These are phyloP conservation scores for Isabelozyma pseudorhagii DNA, from an alignment of 805 yeast species.

Conservation along the genomic window DNA sequence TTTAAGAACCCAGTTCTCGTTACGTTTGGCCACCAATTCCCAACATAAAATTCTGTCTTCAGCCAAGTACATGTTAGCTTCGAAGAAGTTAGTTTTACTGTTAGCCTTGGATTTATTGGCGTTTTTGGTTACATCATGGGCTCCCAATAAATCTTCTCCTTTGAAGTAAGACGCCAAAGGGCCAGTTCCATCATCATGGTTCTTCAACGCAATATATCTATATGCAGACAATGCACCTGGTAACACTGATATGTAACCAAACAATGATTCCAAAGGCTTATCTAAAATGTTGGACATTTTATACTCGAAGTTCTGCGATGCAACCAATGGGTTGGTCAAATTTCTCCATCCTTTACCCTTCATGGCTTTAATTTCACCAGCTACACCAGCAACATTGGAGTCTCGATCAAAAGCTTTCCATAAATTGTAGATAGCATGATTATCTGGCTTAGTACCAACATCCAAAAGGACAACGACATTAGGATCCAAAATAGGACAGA, in stretches of 20 bases:
- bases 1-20: slow-evolving; percentile 83
- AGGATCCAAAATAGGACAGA: slow-evolving; percentile 90
- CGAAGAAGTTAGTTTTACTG: slow-evolving; percentile 74
- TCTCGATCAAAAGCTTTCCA: slow-evolving; percentile 98
- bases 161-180: slow-evolving; percentile 86
- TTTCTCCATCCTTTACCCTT: slow-evolving; percentile 86
- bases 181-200: slow-evolving; percentile 88
- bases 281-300: slow-evolving; percentile 95
- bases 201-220: slow-evolving; percentile 79
- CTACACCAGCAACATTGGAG: slow-evolving; percentile 97
- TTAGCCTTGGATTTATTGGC: slow-evolving; percentile 14
- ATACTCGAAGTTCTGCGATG: slow-evolving; percentile 94
- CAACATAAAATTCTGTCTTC: slow-evolving; percentile 96
- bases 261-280: slow-evolving; percentile 87
- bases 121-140: slow-evolving; percentile 6
- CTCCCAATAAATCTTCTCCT: slow-evolving; percentile 62
- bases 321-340: slow-evolving; percentile 85
- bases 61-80: slow-evolving; percentile 95
- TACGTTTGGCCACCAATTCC: slow-evolving; percentile 86
- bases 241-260: slow-evolving; percentile 89
- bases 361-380: slow-evolving; percentile 96
- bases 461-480: slow-evolving; percentile 85
- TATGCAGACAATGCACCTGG: slow-evolving; percentile 98
- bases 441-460: slow-evolving; percentile 97
- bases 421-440: slow-evolving; percentile 80